Evolutionary conservation across 306 rosid species (phyloP), one percentile per base, ranked within the genome.

Genomic region (Calophaca sinica): DNA sequence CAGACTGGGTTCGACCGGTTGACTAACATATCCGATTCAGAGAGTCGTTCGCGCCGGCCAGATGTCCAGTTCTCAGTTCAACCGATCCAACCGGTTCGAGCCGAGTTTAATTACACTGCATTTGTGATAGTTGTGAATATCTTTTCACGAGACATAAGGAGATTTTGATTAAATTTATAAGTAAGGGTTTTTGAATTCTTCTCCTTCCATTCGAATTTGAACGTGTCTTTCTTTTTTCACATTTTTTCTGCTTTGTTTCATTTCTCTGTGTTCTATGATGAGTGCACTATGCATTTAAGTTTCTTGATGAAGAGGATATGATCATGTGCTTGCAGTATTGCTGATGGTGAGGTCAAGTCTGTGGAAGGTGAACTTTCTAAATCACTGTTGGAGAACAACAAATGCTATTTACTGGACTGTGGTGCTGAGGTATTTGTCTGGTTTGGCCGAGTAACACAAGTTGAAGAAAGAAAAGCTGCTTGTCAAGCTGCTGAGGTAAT

Each of bases 401-500:
- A 88, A 76, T 90, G 97, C 81, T 96, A 96, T 86, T 75, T 96
- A 58, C 74, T 96, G 90, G 99, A 96, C 87, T 89, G 96, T 72
- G 99, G 99, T 59, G 84, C 91, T 39, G 99, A 92, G 86, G 80
- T 96, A 48, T 92, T 87, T 81, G 73, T 92, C 73, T 96, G 99
- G 99, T 87, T 96, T 76, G 99, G 99, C 75, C 89, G 99, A 59
- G 88, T 89, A 77, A 96, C 96, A n/a, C 99, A 92, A 84, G 88
- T 96, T 60, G 99, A 96, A 76, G 99, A 96, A 78, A 86, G 99
- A 70, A 96, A 96, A 89, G 83, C 88, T 15, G 98, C 97, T 7
- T 83, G 83, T 70, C 96, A 86, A 83, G 88, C 84, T 35, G 96
- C 98, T 39, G 99, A 96, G 99, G 99, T 96, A 89, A 54, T 77